Evolutionary conservation across 495 filamentous ascomycete genomes (phyloP), one percentile per base, ranked within the genome.

Genomic region (Cairneyella variabilis): DNA sequence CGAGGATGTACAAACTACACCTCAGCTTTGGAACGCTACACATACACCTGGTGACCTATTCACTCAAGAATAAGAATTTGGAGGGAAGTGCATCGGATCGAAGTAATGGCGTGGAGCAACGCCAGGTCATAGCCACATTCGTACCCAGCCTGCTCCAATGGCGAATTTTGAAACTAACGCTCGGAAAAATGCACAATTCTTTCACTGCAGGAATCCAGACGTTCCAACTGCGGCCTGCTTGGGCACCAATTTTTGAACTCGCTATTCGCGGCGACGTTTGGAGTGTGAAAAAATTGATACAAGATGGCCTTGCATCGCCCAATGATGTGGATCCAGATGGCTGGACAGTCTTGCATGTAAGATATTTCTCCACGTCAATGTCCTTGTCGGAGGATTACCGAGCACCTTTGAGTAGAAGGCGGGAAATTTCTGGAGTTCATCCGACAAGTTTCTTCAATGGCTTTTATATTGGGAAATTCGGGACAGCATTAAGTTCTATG

Each of bases 271-370:
- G 41, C 6, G 41, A 44, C 16, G 0, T 44, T 7, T 23, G 26
- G 4, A 1, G 21, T 2, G 41, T 44, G 25, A 44, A 23, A 27
- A 26, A 23, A 12, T 23, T 44, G 18, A 0, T 44, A 10, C 20
- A 44, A 23, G 41, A 44, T 44, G 41, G 41, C 23, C 41, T 44
- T 10, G 41, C 41, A 23, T 44, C 41, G 5, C 41, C 41, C 9
- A 44, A 44, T 16, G 41, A 44, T 9, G 41, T 44, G 0, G 41
- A 44, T 16, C 41, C 23, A 0, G 41, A 44, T 23, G 41, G 41
- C 3, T 44, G 18, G 41, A 27, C 41, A 3, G 21, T 27, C 0
- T 23, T 44, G 8, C 41, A 44, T 9, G 41, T 44, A 9, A 44
- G 41, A n/a, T n/a, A n/a, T n/a, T n/a, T n/a, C n/a, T n/a, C n/a